phyloP scores from a whole-genome alignment of 805 yeast species.

The Metschnikowia sp. region DNA sequence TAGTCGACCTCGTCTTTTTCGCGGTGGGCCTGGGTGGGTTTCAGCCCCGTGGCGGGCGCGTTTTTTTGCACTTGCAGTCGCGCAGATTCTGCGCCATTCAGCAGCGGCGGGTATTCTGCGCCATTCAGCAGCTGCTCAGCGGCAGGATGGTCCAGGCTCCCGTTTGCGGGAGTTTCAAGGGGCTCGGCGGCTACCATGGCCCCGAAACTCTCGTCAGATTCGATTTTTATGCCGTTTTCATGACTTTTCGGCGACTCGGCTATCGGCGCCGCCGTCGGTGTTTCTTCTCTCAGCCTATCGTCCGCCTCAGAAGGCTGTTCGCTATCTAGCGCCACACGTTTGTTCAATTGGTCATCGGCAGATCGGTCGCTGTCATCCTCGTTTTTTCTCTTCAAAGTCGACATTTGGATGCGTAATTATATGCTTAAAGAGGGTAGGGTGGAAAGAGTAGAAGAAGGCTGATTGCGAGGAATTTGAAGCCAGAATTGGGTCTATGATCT shows the following conservation, averaged over 20 bases:
- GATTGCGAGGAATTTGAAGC: too few species aligned
- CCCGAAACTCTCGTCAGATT: background rate
- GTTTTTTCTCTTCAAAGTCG: conserved; percentile 57
- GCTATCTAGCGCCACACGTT: conserved; percentile 69
- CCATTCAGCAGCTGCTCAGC: background rate
- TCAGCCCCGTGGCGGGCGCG: conserved; percentile 6
- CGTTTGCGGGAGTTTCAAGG: background rate
- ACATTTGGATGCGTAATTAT: conserved; percentile 8
- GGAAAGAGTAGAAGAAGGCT: too few species aligned
- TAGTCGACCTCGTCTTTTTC: conserved; percentile 55
- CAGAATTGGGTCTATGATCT: too few species aligned
- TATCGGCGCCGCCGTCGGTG: background rate
- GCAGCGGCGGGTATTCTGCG: too few species aligned
- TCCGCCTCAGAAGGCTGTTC: conserved; percentile 39
- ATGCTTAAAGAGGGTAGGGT: too few species aligned
- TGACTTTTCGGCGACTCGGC: background rate
- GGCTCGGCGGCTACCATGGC: background rate
- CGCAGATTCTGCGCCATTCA: too few species aligned
- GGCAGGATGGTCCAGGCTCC: background rate
- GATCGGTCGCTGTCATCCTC: conserved; percentile 52
- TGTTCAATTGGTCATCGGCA: conserved; percentile 50
- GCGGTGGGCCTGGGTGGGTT: conserved; percentile 38
- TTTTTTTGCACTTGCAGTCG: background rate
- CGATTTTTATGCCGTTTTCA: background rate
- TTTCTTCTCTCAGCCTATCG: background rate